Conservation (phyloP, 148 eudicot genomes). For the Euryodendron excelsum region DNA sequence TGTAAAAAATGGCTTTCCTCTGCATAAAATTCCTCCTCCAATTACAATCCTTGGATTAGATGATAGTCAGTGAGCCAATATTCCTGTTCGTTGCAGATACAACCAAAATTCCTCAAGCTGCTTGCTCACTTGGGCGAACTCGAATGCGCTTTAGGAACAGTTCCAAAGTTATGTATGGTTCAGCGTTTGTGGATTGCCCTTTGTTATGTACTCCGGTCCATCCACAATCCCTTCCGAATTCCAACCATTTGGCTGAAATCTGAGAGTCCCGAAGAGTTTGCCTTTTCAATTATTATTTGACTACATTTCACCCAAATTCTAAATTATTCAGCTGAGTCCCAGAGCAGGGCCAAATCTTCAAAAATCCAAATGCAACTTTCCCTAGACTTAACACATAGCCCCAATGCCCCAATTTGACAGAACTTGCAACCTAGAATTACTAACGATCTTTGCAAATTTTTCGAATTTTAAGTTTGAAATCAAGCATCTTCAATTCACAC, state of each 20-base stretch:
- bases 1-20: no score
- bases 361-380: neutral
- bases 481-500: no score
- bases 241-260: neutral
- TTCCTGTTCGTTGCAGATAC: no score
- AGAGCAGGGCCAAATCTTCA: neutral
- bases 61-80: no score
- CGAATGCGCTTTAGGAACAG: no score
- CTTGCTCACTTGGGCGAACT: no score
- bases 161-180: no score
- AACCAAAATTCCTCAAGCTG: no score
- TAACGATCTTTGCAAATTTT: neutral
- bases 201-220: neutral
- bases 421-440: neutral
- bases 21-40: no score
- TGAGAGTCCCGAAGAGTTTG: neutral
- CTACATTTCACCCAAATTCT: neutral
- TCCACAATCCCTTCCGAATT: neutral
- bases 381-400: neutral
- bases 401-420: conserved; percentile 4
- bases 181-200: no score
- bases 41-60: no score
- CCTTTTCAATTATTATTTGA: neutral
- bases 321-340: neutral
- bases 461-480: no score